A percentile compares a stretch with the other conserved stretches of the same genome.
Evolutionary conservation across 176 grass and related monocot genomes (phyloP).

Genomic region (Carex cristatella): DNA sequence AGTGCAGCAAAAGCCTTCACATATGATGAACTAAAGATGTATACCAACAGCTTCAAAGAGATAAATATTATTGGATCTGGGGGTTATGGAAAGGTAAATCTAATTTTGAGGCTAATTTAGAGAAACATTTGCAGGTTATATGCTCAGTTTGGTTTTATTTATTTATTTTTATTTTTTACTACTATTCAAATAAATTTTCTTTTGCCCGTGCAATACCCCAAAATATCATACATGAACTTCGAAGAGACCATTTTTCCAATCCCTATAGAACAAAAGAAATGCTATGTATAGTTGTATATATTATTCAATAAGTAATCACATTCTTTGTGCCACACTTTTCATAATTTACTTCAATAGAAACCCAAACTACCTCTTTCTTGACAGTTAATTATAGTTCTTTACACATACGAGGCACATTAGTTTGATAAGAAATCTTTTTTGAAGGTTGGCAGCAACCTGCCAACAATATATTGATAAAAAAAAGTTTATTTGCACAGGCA

Average conservation of each 20-base stretch:
- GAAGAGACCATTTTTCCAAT: not conserved
- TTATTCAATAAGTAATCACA: not conserved
- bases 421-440: not conserved
- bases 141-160: not conserved
- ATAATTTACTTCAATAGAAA: not conserved
- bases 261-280: not conserved
- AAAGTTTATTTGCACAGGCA: too few relatives aligned
- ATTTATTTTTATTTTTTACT: not conserved
- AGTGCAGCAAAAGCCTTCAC: slow-evolving; percentile 53
- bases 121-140: not conserved
- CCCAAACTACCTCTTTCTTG: not conserved
- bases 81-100: slow-evolving; percentile 77
- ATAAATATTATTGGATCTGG: slow-evolving; percentile 73
- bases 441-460: too few relatives aligned
- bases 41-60: slow-evolving; percentile 67
- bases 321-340: not conserved
- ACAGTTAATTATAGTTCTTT: not conserved
- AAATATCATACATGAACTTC: not conserved
- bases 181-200: not conserved
- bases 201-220: not conserved
- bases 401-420: not conserved
- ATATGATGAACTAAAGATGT: slow-evolving; percentile 67
- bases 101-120: not conserved
- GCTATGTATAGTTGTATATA: not conserved
- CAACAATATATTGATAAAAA: too few relatives aligned